Evolutionary conservation across 768 basidiomycete genomes (phyloP).

Genomic region (Phlebiopsis gigantea): DNA sequence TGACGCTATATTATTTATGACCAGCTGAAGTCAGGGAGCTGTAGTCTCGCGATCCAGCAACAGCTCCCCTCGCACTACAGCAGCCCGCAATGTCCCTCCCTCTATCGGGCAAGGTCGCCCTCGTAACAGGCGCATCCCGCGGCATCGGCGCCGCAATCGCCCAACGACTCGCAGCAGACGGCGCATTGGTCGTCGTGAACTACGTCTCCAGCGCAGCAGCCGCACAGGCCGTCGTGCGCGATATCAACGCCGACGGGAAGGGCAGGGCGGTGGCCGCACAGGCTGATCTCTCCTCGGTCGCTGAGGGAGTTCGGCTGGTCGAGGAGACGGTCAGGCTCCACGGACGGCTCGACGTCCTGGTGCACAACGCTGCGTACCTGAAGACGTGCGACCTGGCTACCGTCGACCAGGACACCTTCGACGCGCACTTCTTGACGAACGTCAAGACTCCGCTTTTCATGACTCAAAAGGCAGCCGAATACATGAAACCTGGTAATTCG

Average conservation of each 20-base stretch:
- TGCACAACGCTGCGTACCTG: slow-evolving; percentile 48
- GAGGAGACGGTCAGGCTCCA: slow-evolving; percentile 21
- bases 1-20: too few relatives aligned
- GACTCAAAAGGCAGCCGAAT: slow-evolving; percentile 38
- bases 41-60: too few relatives aligned
- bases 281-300: slow-evolving; percentile 23
- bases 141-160: slow-evolving; percentile 56
- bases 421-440: slow-evolving; percentile 46
- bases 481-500: slow-evolving; percentile 28
- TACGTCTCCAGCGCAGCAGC: slow-evolving; percentile 37
- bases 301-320: slow-evolving; percentile 21
- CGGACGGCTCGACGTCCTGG: slow-evolving; percentile 47
- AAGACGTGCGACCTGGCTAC: background rate
- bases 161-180: slow-evolving; percentile 43
- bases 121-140: slow-evolving; percentile 57
- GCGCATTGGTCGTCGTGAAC: slow-evolving; percentile 54
- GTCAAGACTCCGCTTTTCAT: slow-evolving; percentile 58
- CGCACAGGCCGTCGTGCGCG: slow-evolving; percentile 25
- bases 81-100: slow-evolving; percentile 9
- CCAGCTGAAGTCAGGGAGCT: too few relatives aligned
- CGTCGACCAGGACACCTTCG: slow-evolving; percentile 25
- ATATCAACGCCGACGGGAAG: slow-evolving; percentile 6
- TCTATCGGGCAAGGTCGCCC: slow-evolving; percentile 24
- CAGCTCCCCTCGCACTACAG: too few relatives aligned
- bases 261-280: slow-evolving; percentile 17